phyloP scores from a whole-genome alignment of 768 basidiomycete species.

The Ramaria sp. region DNA sequence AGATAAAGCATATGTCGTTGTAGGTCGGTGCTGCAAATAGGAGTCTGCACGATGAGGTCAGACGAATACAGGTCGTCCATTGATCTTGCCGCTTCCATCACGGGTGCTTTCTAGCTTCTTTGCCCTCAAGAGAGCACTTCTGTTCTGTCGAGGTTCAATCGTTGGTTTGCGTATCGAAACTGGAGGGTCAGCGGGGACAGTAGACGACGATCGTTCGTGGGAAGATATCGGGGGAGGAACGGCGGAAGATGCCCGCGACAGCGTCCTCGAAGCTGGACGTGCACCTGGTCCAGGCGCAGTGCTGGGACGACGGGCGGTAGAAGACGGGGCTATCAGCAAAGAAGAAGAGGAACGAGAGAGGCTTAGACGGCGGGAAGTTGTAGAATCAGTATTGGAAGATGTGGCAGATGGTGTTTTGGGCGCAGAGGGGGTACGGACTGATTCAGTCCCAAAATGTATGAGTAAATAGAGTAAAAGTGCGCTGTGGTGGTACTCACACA shows the following conservation, averaged over 20 bases:
- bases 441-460: not conserved
- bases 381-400: slow-evolving; percentile 28
- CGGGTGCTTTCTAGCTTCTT: slow-evolving; percentile 42
- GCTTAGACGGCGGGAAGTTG: slow-evolving; percentile 28
- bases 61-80: slow-evolving; percentile 4
- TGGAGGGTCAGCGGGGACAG: slow-evolving; percentile 40
- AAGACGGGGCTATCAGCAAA: not conserved
- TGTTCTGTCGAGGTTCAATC: slow-evolving; percentile 62
- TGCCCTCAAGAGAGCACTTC: slow-evolving; percentile 57
- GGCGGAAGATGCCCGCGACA: slow-evolving; percentile 11
- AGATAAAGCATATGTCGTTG: no score
- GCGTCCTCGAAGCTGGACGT: slow-evolving; percentile 18
- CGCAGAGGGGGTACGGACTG: slow-evolving; percentile 38
- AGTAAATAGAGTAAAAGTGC: not conserved
- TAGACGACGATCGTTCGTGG: not conserved
- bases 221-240: slow-evolving; percentile 4
- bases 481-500: slow-evolving; percentile 39
- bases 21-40: not conserved
- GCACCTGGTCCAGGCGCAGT: slow-evolving; percentile 11
- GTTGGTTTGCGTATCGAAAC: slow-evolving; percentile 39
- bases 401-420: slow-evolving; percentile 26
- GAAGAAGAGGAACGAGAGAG: slow-evolving; percentile 29
- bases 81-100: slow-evolving; percentile 3
- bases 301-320: slow-evolving; percentile 8
- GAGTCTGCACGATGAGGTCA: not conserved